A percentile compares a stretch with the other conserved stretches of the same genome.
Evolutionary conservation across 805 yeast species (phyloP).

Genomic region (Hanseniaspora jakobsenii): DNA sequence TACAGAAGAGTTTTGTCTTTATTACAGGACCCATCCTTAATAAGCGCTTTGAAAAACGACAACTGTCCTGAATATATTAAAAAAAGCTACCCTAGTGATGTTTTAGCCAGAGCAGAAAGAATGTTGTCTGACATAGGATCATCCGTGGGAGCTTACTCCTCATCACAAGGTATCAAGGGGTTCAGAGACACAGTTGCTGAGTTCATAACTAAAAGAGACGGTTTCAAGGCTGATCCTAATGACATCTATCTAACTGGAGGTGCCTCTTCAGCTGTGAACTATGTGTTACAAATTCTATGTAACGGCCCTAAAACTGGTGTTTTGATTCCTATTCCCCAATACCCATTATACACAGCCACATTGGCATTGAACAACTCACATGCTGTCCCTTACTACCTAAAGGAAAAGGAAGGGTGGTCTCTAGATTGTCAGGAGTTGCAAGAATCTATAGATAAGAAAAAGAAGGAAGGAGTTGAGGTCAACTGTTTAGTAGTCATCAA

Average conservation of each 20-base stretch:
- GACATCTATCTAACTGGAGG: conserved; percentile 82
- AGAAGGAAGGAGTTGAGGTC: conserved; percentile 44
- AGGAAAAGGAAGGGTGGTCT: conserved; percentile 76
- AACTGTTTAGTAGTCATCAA: conserved; percentile 83
- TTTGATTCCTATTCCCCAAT: conserved; percentile 94
- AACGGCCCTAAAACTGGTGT: conserved; percentile 59
- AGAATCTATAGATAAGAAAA: conserved; percentile 38
- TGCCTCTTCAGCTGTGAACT: conserved; percentile 87
- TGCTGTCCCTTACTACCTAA: conserved; percentile 74
- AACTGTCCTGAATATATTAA: conserved; percentile 22
- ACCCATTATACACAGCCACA: conserved; percentile 94
- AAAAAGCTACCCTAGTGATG: conserved; percentile 47
- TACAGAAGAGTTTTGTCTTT: conserved; percentile 82
- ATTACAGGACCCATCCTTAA: conserved; percentile 69
- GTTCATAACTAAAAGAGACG: conserved; percentile 72
- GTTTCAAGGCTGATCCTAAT: conserved; percentile 51
- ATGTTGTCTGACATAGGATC: conserved; percentile 51
- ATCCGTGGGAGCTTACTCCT: conserved; percentile 90
- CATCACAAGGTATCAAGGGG: conserved; percentile 72
- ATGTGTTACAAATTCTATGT: conserved; percentile 59
- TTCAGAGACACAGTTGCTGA: conserved; percentile 70
- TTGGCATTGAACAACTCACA: conserved; percentile 71
- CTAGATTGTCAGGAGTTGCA: conserved; percentile 59
- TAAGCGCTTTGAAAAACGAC: conserved; percentile 27
- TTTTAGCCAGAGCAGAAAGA: conserved; percentile 52